Conservation (phyloP, 2,329 filamentous ascomycete species). For the Trichoderma polysporum region DNA sequence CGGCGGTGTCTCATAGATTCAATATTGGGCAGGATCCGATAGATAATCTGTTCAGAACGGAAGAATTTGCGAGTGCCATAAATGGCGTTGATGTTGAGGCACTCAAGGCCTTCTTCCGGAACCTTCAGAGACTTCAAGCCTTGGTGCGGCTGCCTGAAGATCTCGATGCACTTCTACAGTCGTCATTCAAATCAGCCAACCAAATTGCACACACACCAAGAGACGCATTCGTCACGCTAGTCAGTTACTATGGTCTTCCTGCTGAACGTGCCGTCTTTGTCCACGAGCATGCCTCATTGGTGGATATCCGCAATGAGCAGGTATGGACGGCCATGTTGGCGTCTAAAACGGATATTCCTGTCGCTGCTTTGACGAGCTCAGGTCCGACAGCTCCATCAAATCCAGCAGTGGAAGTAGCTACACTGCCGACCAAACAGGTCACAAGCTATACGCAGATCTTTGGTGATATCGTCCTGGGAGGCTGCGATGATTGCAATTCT, state of each 20-base stretch:
- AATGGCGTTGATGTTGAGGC: too few relatives aligned
- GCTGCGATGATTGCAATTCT: constrained; percentile 13
- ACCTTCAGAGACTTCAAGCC: neutral
- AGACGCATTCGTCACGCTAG: neutral
- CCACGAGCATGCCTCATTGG: neutral
- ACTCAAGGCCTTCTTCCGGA: too few relatives aligned
- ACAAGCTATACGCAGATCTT: too few relatives aligned
- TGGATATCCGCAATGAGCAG: neutral
- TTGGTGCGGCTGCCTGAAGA: neutral
- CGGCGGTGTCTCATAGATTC: too few relatives aligned
- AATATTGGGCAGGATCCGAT: too few relatives aligned
- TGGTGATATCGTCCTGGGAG: neutral
- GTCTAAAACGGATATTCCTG: neutral
- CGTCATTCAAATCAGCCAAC: neutral
- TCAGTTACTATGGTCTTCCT: neutral
- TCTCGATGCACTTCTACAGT: neutral
- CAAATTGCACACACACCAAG: neutral
- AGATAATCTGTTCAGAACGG: too few relatives aligned
- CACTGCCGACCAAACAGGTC: neutral
- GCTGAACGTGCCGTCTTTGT: neutral
- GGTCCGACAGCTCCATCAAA: neutral
- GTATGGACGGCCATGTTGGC: neutral
- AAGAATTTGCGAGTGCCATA: too few relatives aligned
- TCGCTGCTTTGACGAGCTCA: neutral
- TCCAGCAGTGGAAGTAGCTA: neutral